phyloP scores from a whole-genome alignment of 75 land plant species.

The Azolla pinnata region DNA sequence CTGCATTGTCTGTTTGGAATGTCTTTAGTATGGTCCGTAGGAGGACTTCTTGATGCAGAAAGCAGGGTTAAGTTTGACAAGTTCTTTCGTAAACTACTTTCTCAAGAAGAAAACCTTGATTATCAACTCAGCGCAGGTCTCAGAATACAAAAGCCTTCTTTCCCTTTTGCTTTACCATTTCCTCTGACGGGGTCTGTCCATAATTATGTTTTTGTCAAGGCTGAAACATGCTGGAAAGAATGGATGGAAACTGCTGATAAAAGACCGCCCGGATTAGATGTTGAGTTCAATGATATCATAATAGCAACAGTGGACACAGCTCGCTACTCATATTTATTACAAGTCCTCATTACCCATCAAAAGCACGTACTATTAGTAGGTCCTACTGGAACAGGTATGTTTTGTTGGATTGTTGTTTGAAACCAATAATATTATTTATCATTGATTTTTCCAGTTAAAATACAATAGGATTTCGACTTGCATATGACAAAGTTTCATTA shows the following conservation, averaged over 20 bases:
- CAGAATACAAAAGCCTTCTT: constrained; percentile 22
- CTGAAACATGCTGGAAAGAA: constrained; percentile 26
- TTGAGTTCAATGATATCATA: constrained; percentile 25
- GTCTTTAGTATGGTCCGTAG: constrained; percentile 23
- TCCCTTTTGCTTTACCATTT: constrained; percentile 22
- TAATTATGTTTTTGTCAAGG: constrained; percentile 18
- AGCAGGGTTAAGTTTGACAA: constrained; percentile 22
- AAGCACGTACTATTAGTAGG: constrained; percentile 30
- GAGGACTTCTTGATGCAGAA: constrained; percentile 25
- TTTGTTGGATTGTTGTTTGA: not conserved
- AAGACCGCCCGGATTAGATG: constrained; percentile 10
- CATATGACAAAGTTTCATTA: too few species aligned
- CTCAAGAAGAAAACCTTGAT: constrained; percentile 23
- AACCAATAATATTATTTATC: not conserved
- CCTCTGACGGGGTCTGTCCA: constrained; percentile 22
- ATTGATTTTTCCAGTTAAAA: too few species aligned
- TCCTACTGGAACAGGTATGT: constrained; percentile 40
- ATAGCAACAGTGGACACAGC: constrained; percentile 34
- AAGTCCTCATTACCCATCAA: constrained; percentile 25
- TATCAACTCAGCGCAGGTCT: constrained; percentile 27
- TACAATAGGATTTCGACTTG: too few species aligned
- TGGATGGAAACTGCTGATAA: constrained; percentile 31
- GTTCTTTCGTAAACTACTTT: constrained; percentile 28
- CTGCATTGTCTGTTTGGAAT: constrained; percentile 23
- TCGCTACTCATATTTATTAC: constrained; percentile 24